Conservation (phyloP, 768 basidiomycete species). For the Lactifluus piperatus region DNA sequence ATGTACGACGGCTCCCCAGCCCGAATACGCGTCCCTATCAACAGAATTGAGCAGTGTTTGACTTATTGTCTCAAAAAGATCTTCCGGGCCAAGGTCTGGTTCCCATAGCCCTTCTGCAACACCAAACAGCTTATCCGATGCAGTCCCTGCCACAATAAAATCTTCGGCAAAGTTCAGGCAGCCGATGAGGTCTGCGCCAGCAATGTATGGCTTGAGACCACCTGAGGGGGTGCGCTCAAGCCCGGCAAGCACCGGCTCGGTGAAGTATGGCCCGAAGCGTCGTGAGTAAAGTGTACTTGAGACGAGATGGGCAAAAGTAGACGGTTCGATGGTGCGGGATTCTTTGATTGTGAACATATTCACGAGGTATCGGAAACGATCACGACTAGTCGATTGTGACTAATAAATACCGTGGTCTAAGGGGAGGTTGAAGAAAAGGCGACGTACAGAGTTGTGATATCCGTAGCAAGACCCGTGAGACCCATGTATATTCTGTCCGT, state of each 20-base stretch:
- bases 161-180: conserved; percentile 93
- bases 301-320: conserved; percentile 92
- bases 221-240: conserved; percentile 66
- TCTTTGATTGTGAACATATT: conserved; percentile 99
- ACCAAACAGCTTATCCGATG: conserved; percentile 88
- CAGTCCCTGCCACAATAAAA: conserved; percentile 93
- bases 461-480: conserved; percentile 86
- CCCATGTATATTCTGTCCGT: conserved; percentile 90
- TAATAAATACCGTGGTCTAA: not conserved
- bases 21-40: conserved; percentile 93
- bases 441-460: conserved; percentile 82
- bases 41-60: conserved; percentile 93
- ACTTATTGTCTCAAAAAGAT: conserved; percentile 96
- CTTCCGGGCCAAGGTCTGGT: conserved; percentile 91
- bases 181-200: conserved; percentile 88
- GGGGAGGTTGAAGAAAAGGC: too few species aligned
- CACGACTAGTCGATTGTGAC: conserved; percentile 44
- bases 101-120: conserved; percentile 99
- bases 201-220: conserved; percentile 83
- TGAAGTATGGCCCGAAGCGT: conserved; percentile 93
- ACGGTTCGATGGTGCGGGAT: conserved; percentile 91
- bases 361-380: conserved; percentile 85
- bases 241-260: conserved; percentile 95
- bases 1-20: conserved; percentile 95
- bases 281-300: conserved; percentile 93